These are phyloP conservation scores for Magnolia sinica DNA, from an alignment of 164 flowering plant genomes.

Conservation along the genomic window DNA sequence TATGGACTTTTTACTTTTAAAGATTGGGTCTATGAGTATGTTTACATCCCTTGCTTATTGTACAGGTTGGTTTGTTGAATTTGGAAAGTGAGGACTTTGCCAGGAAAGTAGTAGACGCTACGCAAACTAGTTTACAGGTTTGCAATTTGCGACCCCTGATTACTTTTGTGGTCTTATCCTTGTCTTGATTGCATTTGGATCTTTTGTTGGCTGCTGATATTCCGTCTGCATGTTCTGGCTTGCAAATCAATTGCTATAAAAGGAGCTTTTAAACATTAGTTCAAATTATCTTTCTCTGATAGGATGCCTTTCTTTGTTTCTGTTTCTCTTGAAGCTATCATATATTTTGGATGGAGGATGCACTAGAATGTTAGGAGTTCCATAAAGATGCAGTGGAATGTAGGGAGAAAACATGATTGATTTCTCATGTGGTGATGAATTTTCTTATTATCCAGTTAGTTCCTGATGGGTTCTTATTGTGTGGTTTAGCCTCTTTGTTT, in stretches of 20 bases:
- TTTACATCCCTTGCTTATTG: neutral
- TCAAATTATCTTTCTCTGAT: neutral
- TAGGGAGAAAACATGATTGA: too few relatives aligned
- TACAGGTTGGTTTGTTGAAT: constrained; percentile 83
- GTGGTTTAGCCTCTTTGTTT: too few relatives aligned
- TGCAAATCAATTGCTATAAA: neutral
- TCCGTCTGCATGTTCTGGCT: neutral
- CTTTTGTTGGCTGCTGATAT: neutral
- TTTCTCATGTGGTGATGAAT: too few relatives aligned
- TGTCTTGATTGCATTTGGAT: neutral
- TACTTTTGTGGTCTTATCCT: neutral
- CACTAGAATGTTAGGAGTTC: too few relatives aligned
- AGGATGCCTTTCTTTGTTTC: too few relatives aligned
- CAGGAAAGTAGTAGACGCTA: constrained; percentile 51
- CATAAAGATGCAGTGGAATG: too few relatives aligned
- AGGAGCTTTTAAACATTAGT: neutral
- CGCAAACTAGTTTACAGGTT: constrained; percentile 76
- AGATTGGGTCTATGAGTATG: neutral
- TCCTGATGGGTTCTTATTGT: neutral
- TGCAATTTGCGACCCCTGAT: neutral
- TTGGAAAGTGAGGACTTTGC: constrained; percentile 84
- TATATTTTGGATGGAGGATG: too few relatives aligned
- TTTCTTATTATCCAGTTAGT: too few relatives aligned
- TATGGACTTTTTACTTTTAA: neutral
- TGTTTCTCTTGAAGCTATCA: too few relatives aligned